Evolutionary conservation across 495 filamentous ascomycete species (phyloP).

Genomic region (Penicillium maclennaniae): DNA sequence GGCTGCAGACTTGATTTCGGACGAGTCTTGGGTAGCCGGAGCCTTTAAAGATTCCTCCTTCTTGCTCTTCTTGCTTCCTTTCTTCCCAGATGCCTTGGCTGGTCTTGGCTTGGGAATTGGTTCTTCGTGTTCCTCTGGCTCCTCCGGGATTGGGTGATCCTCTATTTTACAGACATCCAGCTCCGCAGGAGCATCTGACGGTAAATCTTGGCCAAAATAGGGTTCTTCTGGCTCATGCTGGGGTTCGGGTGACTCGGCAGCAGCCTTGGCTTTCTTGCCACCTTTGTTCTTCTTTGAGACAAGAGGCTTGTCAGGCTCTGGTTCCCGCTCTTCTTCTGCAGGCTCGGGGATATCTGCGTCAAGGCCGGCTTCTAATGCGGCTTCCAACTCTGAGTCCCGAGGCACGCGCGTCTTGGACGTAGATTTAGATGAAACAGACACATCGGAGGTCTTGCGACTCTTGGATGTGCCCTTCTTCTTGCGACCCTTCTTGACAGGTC

Average conservation of each 20-base stretch:
- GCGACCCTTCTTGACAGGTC: conserved; percentile 33
- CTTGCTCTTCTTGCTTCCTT: conserved; percentile 26
- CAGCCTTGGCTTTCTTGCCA: conserved; percentile 37
- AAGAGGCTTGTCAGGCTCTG: conserved; percentile 27
- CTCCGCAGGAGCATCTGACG: not conserved
- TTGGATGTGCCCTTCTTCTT: conserved; percentile 45
- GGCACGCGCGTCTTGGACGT: conserved; percentile 36
- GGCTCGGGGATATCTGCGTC: conserved; percentile 28
- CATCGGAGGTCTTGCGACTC: conserved; percentile 50
- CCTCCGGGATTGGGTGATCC: not conserved
- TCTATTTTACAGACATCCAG: not conserved
- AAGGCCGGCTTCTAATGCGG: conserved; percentile 62
- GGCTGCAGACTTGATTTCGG: conserved; percentile 25
- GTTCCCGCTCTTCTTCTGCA: conserved; percentile 22
- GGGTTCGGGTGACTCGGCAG: conserved; percentile 12
- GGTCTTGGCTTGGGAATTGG: conserved; percentile 19
- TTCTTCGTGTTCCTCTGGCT: conserved; percentile 38
- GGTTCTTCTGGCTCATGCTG: conserved; percentile 1
- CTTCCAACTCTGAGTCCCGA: conserved; percentile 66
- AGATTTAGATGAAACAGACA: conserved; percentile 44
- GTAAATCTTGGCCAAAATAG: conserved; percentile 2
- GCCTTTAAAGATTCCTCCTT: conserved; percentile 25
- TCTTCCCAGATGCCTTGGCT: conserved; percentile 25
- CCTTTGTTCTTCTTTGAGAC: conserved; percentile 34
- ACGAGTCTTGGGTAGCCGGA: conserved; percentile 23